Percentiles rank a stretch among this genome's conserved stretches.
phyloP scores from a whole-genome alignment of 1,284 basidiomycete genomes.

The Vanrija sp. region DNA sequence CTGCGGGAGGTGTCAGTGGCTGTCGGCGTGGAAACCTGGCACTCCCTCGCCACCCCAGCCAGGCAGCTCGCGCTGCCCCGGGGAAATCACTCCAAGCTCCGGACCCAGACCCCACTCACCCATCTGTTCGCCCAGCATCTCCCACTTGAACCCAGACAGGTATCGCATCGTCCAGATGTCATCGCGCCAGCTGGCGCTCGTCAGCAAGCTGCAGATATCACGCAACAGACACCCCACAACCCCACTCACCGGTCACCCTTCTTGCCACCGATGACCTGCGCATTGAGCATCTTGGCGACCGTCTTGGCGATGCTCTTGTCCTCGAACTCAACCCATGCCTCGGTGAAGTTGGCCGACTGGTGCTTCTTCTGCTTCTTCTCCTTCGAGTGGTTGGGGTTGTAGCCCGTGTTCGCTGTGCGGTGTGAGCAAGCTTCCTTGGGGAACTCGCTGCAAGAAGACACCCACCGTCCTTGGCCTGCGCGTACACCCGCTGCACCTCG shows the following conservation, averaged over 20 bases:
- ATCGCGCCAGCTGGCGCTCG: constrained; percentile 69
- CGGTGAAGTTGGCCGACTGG: constrained; percentile 80
- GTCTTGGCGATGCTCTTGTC: constrained; percentile 87
- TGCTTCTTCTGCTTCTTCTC: constrained; percentile 55
- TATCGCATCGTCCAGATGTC: constrained; percentile 99
- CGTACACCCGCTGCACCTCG: constrained; percentile 77
- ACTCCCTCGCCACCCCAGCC: too few species aligned
- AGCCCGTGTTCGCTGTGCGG: constrained; percentile 31
- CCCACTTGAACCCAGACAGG: constrained; percentile 96
- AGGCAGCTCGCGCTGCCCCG: too few species aligned
- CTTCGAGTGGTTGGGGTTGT: constrained; percentile 28
- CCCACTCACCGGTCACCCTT: constrained; percentile 58
- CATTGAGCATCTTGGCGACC: constrained; percentile 93
- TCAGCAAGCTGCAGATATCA: not conserved
- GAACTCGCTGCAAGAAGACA: not conserved
- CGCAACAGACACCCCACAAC: not conserved
- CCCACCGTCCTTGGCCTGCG: constrained; percentile 72
- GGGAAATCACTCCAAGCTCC: too few species aligned
- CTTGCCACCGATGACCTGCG: constrained; percentile 90
- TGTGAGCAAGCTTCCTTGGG: not conserved
- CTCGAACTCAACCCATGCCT: constrained; percentile 98
- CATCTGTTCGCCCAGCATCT: constrained; percentile 97
- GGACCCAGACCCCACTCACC: constrained; percentile 74
- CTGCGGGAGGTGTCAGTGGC: constrained; percentile 51
- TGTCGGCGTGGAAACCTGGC: too few species aligned